Percentiles rank a stretch among this genome's conserved stretches.
Conservation (phyloP, 208 protist genomes). For the Acanthamoeba lenticulata region DNA sequence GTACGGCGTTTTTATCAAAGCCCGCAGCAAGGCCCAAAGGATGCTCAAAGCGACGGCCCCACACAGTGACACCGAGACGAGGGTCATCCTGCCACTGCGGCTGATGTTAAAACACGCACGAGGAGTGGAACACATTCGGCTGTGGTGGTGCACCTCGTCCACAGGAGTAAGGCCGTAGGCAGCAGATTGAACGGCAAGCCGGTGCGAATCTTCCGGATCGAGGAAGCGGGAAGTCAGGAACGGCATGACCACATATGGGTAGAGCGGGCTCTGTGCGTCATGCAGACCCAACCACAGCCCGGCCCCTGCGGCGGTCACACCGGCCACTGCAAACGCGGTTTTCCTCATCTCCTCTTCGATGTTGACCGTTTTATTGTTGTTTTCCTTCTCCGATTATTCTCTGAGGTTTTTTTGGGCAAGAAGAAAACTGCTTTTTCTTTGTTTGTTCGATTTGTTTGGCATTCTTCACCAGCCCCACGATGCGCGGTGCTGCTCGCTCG, state of each 20-base stretch:
- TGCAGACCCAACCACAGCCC: background rate
- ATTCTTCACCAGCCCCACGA: background rate
- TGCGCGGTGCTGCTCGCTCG: background rate
- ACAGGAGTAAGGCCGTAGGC: background rate
- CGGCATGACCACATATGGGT: background rate
- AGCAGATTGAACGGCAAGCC: background rate
- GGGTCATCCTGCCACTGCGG: background rate
- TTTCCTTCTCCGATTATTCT: background rate
- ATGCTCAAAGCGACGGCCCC: constrained; percentile 79
- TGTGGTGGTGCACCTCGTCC: background rate
- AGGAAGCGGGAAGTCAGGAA: background rate
- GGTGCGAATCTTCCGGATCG: background rate
- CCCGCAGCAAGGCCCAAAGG: constrained; percentile 85
- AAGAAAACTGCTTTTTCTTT: no score
- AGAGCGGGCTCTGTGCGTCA: background rate
- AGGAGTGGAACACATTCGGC: background rate
- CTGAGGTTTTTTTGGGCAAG: no score
- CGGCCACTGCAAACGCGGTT: background rate
- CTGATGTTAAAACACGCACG: background rate
- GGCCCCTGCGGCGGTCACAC: background rate
- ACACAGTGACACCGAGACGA: constrained; percentile 72
- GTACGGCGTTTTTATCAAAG: constrained; percentile 84
- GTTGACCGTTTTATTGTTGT: background rate
- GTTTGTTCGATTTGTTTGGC: no score
- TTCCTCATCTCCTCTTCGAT: no score